Evolutionary conservation across 1,284 basidiomycete species (phyloP).

Genomic region (Fistulinella cinereoalba): DNA sequence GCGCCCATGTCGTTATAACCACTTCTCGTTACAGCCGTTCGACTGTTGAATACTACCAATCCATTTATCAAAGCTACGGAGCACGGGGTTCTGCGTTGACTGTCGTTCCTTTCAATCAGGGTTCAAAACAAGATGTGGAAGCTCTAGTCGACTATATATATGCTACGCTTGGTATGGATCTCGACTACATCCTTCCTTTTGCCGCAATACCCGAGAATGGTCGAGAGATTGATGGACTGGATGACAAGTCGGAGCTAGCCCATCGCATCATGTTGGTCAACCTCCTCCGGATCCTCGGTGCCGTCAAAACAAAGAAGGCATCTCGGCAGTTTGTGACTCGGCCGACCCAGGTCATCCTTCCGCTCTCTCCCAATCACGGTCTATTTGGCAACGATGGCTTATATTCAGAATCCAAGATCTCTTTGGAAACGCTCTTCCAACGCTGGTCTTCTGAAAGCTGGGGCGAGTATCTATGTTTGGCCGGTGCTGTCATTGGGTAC

Average conservation of each 20-base stretch:
- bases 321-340: slow-evolving; percentile 94
- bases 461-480: slow-evolving; percentile 98
- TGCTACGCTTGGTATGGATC: slow-evolving; percentile 88
- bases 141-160: slow-evolving; percentile 98
- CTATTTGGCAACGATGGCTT: slow-evolving; percentile 97
- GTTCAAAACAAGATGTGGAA: slow-evolving; percentile 96
- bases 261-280: slow-evolving; percentile 98
- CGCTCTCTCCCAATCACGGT: slow-evolving; percentile 97
- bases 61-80: slow-evolving; percentile 94
- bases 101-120: slow-evolving; percentile 98
- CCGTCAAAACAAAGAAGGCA: slow-evolving; percentile 97
- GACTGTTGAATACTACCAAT: slow-evolving; percentile 97
- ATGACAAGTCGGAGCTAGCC: slow-evolving; percentile 96
- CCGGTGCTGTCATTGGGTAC: slow-evolving; percentile 96
- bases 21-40: slow-evolving; percentile 93
- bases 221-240: slow-evolving; percentile 94
- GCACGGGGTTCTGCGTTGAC: slow-evolving; percentile 94
- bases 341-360: slow-evolving; percentile 96
- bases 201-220: slow-evolving; percentile 98
- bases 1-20: slow-evolving; percentile 94
- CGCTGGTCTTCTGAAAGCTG: slow-evolving; percentile 98
- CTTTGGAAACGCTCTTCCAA: slow-evolving; percentile 96
- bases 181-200: slow-evolving; percentile 98
- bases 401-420: slow-evolving; percentile 98
- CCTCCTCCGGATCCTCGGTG: slow-evolving; percentile 91